A percentile compares a stretch with the other conserved stretches of the same genome.
Conservation (phyloP, 129 eudicot species). For the Lactuca saligna region DNA sequence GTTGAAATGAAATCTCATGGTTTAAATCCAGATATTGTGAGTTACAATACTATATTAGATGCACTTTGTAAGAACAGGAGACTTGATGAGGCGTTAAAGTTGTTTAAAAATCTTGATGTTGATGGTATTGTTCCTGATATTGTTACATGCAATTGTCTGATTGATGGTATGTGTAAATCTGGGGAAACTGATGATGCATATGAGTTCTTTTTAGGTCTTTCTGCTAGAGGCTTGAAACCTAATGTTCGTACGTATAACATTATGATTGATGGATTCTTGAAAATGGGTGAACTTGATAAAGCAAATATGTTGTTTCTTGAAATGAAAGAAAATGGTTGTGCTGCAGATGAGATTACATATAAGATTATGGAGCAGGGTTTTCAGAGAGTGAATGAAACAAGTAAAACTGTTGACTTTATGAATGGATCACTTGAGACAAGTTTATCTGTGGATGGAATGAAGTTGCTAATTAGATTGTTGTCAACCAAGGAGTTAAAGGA, state of each 20-base stretch:
- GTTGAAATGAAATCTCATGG: slow-evolving; percentile 32
- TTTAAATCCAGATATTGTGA: slow-evolving; percentile 22
- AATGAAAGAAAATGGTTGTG: slow-evolving; percentile 27
- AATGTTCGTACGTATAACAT: slow-evolving; percentile 40
- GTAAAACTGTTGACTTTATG: slow-evolving; percentile 27
- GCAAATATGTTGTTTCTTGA: slow-evolving; percentile 24
- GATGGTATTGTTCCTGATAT: slow-evolving; percentile 31
- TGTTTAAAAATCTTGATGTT: slow-evolving; percentile 26
- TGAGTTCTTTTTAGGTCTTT: slow-evolving; percentile 27
- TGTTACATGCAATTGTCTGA: slow-evolving; percentile 31
- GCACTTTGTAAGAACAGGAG: slow-evolving; percentile 26
- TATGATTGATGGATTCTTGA: slow-evolving; percentile 35
- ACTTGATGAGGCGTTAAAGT: slow-evolving; percentile 24
- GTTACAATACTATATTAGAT: slow-evolving; percentile 31
- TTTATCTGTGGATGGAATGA: slow-evolving; percentile 20
- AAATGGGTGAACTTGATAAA: slow-evolving; percentile 27
- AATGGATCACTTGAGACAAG: slow-evolving; percentile 6
- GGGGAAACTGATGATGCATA: slow-evolving; percentile 33
- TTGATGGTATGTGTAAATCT: slow-evolving; percentile 39
- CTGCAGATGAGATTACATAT: slow-evolving; percentile 31
- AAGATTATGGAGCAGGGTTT: slow-evolving; percentile 34
- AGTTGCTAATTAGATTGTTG: slow-evolving; percentile 15
- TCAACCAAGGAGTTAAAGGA: not conserved
- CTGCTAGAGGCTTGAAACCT: slow-evolving; percentile 30
- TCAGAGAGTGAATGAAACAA: slow-evolving; percentile 23